These are phyloP conservation scores for Lentinula sp. DNA, from an alignment of 768 basidiomycete species.

Conservation along the genomic window DNA sequence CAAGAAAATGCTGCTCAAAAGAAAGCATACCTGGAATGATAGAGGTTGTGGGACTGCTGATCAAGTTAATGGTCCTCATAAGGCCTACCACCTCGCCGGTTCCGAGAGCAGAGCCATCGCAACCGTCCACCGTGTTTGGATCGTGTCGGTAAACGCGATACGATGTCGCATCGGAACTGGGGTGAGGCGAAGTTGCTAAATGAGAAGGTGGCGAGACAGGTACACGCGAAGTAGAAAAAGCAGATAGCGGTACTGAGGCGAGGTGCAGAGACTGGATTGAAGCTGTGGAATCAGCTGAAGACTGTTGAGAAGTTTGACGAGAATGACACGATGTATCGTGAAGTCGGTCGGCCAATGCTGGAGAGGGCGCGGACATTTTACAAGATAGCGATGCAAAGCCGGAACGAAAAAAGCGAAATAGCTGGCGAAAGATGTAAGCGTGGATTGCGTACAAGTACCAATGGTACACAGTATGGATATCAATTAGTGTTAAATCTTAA, in stretches of 20 bases:
- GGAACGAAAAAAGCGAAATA: slow-evolving; percentile 1
- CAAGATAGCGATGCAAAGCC: slow-evolving; percentile 8
- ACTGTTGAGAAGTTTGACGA: not conserved
- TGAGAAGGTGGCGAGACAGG: not conserved
- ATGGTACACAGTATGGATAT: slow-evolving; percentile 3
- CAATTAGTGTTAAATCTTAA: slow-evolving; percentile 1
- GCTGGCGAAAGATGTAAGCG: not conserved
- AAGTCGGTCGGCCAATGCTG: not conserved
- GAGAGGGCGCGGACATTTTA: slow-evolving; percentile 8
- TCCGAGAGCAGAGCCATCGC: not conserved
- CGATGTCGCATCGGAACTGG: not conserved
- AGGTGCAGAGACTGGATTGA: slow-evolving; percentile 7
- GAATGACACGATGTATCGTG: not conserved
- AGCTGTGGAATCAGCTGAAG: slow-evolving; percentile 6
- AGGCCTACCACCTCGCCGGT: not conserved
- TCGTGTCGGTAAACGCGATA: not conserved
- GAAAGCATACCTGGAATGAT: not conserved
- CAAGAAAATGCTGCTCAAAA: not conserved
- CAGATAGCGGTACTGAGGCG: slow-evolving; percentile 5
- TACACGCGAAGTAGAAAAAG: not conserved
- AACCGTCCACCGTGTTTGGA: not conserved
- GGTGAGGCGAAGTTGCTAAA: not conserved
- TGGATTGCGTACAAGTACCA: slow-evolving; percentile 5
- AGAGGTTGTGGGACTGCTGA: slow-evolving; percentile 1
- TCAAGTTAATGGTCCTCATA: not conserved